A percentile compares a stretch with the other conserved stretches of the same genome.
These are phyloP conservation scores for Backusella luteola DNA, from an alignment of 192 early-diverging fungal genomes.

Conservation along the genomic window DNA sequence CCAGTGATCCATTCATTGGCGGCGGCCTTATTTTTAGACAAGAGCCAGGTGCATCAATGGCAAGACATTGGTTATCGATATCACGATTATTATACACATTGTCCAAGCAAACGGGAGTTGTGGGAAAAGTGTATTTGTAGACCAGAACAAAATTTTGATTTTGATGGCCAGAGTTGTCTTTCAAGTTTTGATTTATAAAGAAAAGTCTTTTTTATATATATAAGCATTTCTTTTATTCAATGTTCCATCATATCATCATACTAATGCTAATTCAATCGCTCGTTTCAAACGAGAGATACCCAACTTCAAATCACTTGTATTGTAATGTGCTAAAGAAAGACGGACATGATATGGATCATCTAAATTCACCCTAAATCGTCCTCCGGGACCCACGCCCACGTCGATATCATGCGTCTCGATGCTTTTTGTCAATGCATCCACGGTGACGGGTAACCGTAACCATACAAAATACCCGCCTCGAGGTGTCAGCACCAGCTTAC, in stretches of 20 bases:
- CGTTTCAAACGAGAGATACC: constrained; percentile 7
- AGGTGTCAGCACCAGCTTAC: constrained; percentile 9
- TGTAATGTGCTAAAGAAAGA: constrained; percentile 33
- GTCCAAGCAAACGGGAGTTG: constrained; percentile 53
- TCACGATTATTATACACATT: constrained; percentile 57
- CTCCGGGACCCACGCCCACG: neutral
- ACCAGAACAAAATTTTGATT: constrained; percentile 48
- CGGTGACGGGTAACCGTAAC: constrained; percentile 21
- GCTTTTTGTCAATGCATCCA: neutral
- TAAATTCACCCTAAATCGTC: neutral
- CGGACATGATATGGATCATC: constrained; percentile 12
- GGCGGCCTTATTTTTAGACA: constrained; percentile 56
- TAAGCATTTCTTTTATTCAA: no score
- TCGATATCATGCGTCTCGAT: neutral
- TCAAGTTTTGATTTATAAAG: neutral
- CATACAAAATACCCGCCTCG: constrained; percentile 38
- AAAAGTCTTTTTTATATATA: no score
- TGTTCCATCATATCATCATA: no score
- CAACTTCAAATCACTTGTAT: neutral
- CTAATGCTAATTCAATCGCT: neutral
- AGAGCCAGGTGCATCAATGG: constrained; percentile 68
- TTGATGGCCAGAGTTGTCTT: neutral
- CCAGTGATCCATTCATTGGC: constrained; percentile 71
- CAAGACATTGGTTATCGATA: constrained; percentile 72
- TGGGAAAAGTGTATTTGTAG: constrained; percentile 47